Evolutionary conservation across 2,329 filamentous ascomycete genomes (phyloP).

Genomic region (Exophiala aquamarina): DNA sequence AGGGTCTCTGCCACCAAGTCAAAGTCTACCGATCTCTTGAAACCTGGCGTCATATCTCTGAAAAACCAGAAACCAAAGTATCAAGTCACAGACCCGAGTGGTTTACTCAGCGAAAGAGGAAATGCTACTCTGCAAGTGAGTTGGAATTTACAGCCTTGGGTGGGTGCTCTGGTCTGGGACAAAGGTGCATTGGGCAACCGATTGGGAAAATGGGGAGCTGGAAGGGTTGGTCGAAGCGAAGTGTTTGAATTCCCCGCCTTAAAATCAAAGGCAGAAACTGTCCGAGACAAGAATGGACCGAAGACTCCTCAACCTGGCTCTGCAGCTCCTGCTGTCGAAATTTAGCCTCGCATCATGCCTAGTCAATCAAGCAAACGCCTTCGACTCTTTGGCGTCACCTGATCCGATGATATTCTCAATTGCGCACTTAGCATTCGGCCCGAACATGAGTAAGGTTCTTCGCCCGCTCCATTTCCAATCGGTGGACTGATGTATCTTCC

Average conservation of each 20-base stretch:
- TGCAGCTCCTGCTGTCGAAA: conserved; percentile 20
- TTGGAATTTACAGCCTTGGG: conserved; percentile 98
- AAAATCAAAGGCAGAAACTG: conserved; percentile 37
- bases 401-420: no score
- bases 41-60: conserved; percentile 68
- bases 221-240: conserved; percentile 52
- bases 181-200: conserved; percentile 41
- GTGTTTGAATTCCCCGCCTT: conserved; percentile 57
- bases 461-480: no score
- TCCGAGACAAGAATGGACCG: conserved; percentile 22
- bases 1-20: conserved; percentile 27
- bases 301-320: conserved; percentile 23
- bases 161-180: conserved; percentile 84
- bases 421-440: no score
- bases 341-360: no score
- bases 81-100: conserved; percentile 87
- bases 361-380: no score
- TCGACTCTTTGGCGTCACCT: no score
- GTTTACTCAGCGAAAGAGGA: conserved; percentile 70
- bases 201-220: conserved; percentile 51
- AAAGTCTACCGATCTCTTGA: conserved; percentile 22
- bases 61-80: conserved; percentile 92
- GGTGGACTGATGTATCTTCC: no score
- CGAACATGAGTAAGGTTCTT: no score
- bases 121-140: conserved; percentile 79